Base-by-base conservation (phyloP, 2,329 filamentous ascomycete genomes). In the Exophiala sp. region DNA sequence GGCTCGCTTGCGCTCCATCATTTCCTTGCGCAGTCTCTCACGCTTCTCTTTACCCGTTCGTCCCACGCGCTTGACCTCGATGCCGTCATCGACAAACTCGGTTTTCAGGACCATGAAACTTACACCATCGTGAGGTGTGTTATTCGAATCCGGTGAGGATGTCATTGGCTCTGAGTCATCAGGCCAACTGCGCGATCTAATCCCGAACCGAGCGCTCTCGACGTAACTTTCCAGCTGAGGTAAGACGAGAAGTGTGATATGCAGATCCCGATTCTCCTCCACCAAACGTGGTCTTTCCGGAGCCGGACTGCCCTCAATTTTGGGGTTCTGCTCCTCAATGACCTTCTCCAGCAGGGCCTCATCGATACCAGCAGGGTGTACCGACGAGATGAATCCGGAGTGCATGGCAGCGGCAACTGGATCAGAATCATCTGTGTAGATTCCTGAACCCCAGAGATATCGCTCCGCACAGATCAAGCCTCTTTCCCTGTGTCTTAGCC, bases 341-440 rank as follows among this genome's bases (percentile, higher is more conserved):
- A 78, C 75, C 33, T 78, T 71, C 58, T 81, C 78, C 9, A 95
- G 76, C 71, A 92, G 75, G 10, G 78, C 75, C 1, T 83, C 76
- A 62, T 94, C 88, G 1, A 94, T 81, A 34, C 89, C 87, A 5
- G 91, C 84, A 3, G 84, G 78, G 87, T 91, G 96, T 64, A 91
- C 89, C 33, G 92, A 92, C 39, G 86, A 85, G 62, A 99, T 87
- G 85, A 91, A 97, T 3, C 94, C 94, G 1, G 86, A 85, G 69
- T 99, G 94, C 42, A 99, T 92, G 55, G 91, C 92, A 2, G 92
- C 91, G 0, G 91, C 92, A 20, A 99, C 81, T 0, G 94, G 84
- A 66, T 99, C 94, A 0, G 91, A 96, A 70, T 99, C 94, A 63
- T 99, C 94, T 0, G 91, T 95, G 68, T 97, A 97, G 5, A 99